These are phyloP conservation scores for Bipolaris victoriae DNA, from an alignment of 2,329 filamentous ascomycete species.

Conservation along the genomic window DNA sequence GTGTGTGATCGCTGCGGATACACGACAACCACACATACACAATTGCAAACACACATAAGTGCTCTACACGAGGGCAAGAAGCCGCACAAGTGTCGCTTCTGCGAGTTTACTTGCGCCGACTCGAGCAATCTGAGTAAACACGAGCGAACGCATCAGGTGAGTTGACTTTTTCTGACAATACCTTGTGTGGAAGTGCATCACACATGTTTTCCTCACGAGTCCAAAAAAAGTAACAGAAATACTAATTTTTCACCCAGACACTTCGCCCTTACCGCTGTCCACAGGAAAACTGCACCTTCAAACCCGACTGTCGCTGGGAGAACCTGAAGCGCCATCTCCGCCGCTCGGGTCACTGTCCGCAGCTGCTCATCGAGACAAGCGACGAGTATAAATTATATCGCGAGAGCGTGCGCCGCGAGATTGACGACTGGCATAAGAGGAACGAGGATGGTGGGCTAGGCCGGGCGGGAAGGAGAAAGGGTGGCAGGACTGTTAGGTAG, in stretches of 20 bases:
- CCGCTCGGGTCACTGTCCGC: constrained; percentile 44
- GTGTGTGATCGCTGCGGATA: constrained; percentile 47
- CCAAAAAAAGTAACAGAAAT: constrained; percentile 1
- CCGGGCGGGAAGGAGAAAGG: constrained; percentile 32
- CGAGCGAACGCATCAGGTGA: constrained; percentile 46
- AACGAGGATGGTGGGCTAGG: constrained; percentile 32
- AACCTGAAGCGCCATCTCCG: constrained; percentile 49
- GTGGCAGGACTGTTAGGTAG: constrained; percentile 19
- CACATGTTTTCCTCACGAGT: background rate
- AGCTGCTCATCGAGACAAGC: constrained; percentile 43
- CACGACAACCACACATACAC: constrained; percentile 49
- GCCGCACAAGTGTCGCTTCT: constrained; percentile 47
- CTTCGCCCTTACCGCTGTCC: constrained; percentile 47
- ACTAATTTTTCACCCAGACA: constrained; percentile 24
- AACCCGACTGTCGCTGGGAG: constrained; percentile 49
- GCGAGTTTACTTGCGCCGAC: constrained; percentile 49
- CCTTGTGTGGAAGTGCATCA: no score
- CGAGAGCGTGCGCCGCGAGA: constrained; percentile 40
- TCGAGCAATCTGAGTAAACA: constrained; percentile 48
- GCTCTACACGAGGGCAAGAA: constrained; percentile 48
- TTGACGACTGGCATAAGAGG: constrained; percentile 42
- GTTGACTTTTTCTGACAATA: background rate
- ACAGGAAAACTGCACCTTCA: constrained; percentile 46
- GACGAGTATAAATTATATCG: constrained; percentile 44
- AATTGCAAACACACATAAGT: constrained; percentile 47